Evolutionary conservation across 257 asterid species (phyloP), one percentile per base, ranked within the genome.

Genomic region (Jaltomata sinuosa): DNA sequence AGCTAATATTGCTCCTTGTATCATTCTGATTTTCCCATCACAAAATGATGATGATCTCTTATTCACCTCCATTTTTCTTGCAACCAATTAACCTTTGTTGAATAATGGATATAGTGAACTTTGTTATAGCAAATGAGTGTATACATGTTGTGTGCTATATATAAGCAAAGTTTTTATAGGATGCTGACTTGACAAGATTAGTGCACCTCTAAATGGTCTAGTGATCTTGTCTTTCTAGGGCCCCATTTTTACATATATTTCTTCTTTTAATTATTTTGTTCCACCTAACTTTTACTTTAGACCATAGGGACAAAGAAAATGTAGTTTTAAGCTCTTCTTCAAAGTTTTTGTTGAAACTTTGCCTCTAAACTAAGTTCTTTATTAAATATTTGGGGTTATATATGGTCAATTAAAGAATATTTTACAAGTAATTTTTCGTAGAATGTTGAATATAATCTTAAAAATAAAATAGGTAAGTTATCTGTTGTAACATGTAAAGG

Each of bases 1-100:
- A 83, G 87, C 78, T 79, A 92, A 79, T 59, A 96, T 87, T 79
- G 92, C 93, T 62, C 90, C 90, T 59, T 93, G 91, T 65, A 91
- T 80, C 52, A 88, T 86, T 83, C 89, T 85, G 69, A 86, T 88
- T 61, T 55, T 85, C 82, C 86, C 88, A 34, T 59, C 57, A 82
- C 22, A 82, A 32, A 62, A 8, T 25, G 59, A 25, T 25, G 59
- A 25, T 27, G 81, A 74, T 74, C 16, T 76, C 5, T 29, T 76
- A 29, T 47, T 16, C 45, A 76, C 42, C 27, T 76, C 81, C 81
- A 76, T 76, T 47, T 22, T 74, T 72, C 36, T 40, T 72, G 10
- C 11, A 38, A 36, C 19, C 21, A 40, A 71, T n/a, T 45, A 45
- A 8, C 0, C 15, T 45, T 15, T 74, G 31, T 42, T 67, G 45